Evolutionary conservation across 2,329 filamentous ascomycete species (phyloP), one percentile per base, ranked within the genome.

Genomic region (Fusarium sp.): DNA sequence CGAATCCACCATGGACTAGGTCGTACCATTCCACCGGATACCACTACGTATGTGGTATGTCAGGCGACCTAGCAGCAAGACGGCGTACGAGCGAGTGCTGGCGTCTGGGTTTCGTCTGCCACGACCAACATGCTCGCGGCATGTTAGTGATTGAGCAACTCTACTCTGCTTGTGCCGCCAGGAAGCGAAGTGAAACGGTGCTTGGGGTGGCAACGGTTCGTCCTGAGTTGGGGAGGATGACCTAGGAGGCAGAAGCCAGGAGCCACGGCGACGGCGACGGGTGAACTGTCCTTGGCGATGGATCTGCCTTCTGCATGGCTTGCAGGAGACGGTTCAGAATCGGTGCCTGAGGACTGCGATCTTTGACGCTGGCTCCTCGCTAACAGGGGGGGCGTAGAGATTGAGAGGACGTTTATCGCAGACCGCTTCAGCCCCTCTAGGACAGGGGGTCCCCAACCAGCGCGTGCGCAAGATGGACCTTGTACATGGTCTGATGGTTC

Each of bases 21-120:
- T 68, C 69, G 75, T 74, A 78, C 77, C 77, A 65, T 69, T 71
- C 74, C 56, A 65, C 75, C 77, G 77, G 77, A 77, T 78, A 63
- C 63, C 65, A 63, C 40, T 60, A 65, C 50, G 50, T 50, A 68
- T 20, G 54, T 35, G 68, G 68, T 65, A 65, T 67, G 60, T 70
- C 63, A 74, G 68, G 66, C 56, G 75, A 75, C 33, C 16, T 61
- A 33, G 29, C n/a, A 38, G 22, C 14, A 63, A 31, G 36, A 59
- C 18, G 52, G 50, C 56, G 45, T 33, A 62, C 42, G 38, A 63
- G 54, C 40, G 29, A 68, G 36, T 31, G 50, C 31, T 38, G n/a
- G 16, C 11, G n/a, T 58, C 22, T 40, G 16, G 33, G 56, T 58
- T 36, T 58, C 22, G 22, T 58, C 16, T 38, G 13, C 35, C 22